A percentile compares a stretch with the other conserved stretches of the same genome.
These are phyloP conservation scores for Boletus rubroflammeus DNA, from an alignment of 768 basidiomycete genomes.

Conservation along the genomic window DNA sequence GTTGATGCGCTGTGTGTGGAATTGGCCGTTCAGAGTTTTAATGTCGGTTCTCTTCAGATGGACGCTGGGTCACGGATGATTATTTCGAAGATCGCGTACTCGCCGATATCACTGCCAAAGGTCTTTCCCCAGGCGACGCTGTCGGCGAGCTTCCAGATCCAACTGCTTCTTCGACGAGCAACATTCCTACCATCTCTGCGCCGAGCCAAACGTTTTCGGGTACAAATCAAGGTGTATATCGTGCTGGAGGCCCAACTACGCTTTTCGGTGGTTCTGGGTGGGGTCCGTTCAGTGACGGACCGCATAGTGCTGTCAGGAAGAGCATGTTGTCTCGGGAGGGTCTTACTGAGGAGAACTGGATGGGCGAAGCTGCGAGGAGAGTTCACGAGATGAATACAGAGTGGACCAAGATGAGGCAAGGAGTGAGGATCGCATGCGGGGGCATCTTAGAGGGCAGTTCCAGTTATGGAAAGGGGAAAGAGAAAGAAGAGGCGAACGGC, in stretches of 20 bases:
- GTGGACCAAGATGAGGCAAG: constrained; percentile 57
- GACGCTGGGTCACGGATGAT: constrained; percentile 90
- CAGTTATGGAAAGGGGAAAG: constrained; percentile 30
- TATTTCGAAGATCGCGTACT: constrained; percentile 88
- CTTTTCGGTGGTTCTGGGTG: constrained; percentile 81
- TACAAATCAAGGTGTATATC: constrained; percentile 68
- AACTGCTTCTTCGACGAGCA: constrained; percentile 45
- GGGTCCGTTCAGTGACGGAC: constrained; percentile 88
- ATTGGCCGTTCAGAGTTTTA: not conserved
- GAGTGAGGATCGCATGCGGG: constrained; percentile 50
- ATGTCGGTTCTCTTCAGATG: constrained; percentile 50
- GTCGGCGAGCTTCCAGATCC: constrained; percentile 84
- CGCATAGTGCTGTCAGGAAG: constrained; percentile 80
- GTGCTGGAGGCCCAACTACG: constrained; percentile 89
- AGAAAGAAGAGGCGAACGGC: constrained; percentile 29
- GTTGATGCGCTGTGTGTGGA: constrained; percentile 2
- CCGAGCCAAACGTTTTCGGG: constrained; percentile 38
- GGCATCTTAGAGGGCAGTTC: constrained; percentile 40
- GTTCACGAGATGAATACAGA: constrained; percentile 60
- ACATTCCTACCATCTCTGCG: constrained; percentile 36
- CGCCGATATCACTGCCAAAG: constrained; percentile 74
- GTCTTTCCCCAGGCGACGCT: constrained; percentile 75
- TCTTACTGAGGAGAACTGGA: constrained; percentile 89
- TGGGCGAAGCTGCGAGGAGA: constrained; percentile 71
- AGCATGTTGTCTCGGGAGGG: constrained; percentile 75